These are phyloP conservation scores for Globisporangium viniferum DNA, from an alignment of 352 stramenopile genomes.

Conservation along the genomic window DNA sequence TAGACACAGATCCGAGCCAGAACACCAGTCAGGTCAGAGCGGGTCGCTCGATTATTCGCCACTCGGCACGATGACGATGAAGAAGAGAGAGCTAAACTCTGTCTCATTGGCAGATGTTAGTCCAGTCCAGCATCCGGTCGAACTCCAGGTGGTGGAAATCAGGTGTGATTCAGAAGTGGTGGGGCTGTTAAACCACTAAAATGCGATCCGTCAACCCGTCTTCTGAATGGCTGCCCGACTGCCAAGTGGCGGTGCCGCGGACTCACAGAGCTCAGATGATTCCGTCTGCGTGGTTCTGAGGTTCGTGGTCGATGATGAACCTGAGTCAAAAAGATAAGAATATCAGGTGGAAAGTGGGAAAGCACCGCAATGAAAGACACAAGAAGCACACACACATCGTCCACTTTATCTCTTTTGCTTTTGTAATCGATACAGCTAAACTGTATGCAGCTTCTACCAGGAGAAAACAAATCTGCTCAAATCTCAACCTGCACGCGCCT, in stretches of 20 bases:
- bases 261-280: too few relatives aligned
- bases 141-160: background rate
- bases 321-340: background rate
- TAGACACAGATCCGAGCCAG: background rate
- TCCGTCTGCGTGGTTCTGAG: too few relatives aligned
- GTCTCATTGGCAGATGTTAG: background rate
- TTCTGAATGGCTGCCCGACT: background rate
- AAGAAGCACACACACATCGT: background rate
- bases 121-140: background rate
- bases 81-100: background rate
- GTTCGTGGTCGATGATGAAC: background rate
- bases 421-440: background rate
- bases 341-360: background rate
- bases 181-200: background rate
- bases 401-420: background rate
- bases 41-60: background rate
- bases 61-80: background rate
- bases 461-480: constrained; percentile 3
- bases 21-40: background rate
- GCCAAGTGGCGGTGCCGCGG: background rate
- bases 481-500: background rate
- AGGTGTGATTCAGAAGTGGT: background rate
- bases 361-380: background rate
- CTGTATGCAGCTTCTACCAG: constrained; percentile 5
- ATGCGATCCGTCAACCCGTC: background rate